A percentile compares a stretch with the other conserved stretches of the same genome.
Conservation (phyloP, 176 grass and related monocot genomes). For the Aegilops umbellulata region DNA sequence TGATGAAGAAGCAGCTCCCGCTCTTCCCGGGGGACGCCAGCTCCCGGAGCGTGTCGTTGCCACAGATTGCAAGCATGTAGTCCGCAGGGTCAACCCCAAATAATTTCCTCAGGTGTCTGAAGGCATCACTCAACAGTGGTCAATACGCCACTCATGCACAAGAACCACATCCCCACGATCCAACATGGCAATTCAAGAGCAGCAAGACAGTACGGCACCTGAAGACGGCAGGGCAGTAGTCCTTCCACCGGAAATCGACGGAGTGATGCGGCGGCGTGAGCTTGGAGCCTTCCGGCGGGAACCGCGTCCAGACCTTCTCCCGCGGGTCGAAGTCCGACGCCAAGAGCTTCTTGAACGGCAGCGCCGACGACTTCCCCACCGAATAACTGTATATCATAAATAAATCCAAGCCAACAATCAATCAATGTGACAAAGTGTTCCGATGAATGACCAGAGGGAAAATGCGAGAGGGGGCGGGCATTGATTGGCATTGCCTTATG, state of each 20-base stretch:
- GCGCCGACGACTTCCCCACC: slow-evolving; percentile 70
- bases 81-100: slow-evolving; percentile 81
- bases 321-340: slow-evolving; percentile 62
- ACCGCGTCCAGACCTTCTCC: slow-evolving; percentile 83
- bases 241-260: slow-evolving; percentile 79
- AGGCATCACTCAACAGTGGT: slow-evolving; percentile 20
- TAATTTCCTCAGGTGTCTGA: slow-evolving; percentile 70
- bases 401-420: neutral
- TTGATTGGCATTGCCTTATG: slow-evolving; percentile 53
- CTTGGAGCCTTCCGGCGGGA: slow-evolving; percentile 85
- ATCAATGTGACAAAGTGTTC: neutral
- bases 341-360: slow-evolving; percentile 57
- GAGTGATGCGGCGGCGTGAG: slow-evolving; percentile 77
- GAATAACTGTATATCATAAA: slow-evolving; percentile 49
- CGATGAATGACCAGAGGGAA: neutral
- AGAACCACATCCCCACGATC: neutral
- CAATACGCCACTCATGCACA: neutral
- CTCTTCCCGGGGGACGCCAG: slow-evolving; percentile 84
- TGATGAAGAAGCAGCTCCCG: slow-evolving; percentile 80
- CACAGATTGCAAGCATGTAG: slow-evolving; percentile 92
- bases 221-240: slow-evolving; percentile 83
- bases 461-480: neutral
- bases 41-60: slow-evolving; percentile 61
- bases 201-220: slow-evolving; percentile 40
- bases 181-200: neutral